Conservation (phyloP, 345 rosid species). For the Combretum micranthum region DNA sequence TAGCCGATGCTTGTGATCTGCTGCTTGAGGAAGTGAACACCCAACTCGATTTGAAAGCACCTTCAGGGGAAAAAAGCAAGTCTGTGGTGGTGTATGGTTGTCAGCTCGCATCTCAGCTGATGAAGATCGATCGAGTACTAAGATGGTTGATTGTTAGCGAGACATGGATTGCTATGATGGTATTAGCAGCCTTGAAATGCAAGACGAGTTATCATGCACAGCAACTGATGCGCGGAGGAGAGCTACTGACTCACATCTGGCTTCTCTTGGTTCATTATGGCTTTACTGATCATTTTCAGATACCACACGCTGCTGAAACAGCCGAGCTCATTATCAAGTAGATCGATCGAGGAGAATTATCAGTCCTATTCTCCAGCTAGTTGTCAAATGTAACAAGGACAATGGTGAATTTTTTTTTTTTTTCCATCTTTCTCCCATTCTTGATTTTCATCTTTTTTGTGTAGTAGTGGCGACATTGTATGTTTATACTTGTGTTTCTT, state of each 20-base stretch:
- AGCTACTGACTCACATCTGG: slow-evolving; percentile 50
- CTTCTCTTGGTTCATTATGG: slow-evolving; percentile 49
- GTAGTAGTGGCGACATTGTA: no score
- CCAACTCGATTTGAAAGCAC: slow-evolving; percentile 1
- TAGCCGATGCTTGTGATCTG: not conserved
- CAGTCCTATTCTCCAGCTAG: no score
- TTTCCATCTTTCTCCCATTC: no score
- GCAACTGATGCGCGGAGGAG: slow-evolving; percentile 50
- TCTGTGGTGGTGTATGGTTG: slow-evolving; percentile 23
- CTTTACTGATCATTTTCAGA: slow-evolving; percentile 42
- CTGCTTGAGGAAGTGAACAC: slow-evolving; percentile 11
- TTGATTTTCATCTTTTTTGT: no score
- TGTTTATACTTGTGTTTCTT: no score
- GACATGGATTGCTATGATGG: slow-evolving; percentile 21
- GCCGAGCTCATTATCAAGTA: no score
- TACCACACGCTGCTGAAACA: not conserved
- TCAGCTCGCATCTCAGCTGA: slow-evolving; percentile 8
- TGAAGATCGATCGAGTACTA: fast-evolving
- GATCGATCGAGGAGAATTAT: no score
- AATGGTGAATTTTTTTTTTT: no score
- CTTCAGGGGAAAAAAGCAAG: slow-evolving; percentile 24
- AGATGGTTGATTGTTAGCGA: no score
- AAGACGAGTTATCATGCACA: slow-evolving; percentile 26
- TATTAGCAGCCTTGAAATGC: slow-evolving; percentile 9
- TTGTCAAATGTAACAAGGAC: no score